phyloP scores from a whole-genome alignment of 2,329 filamentous ascomycete species.

The Xylariomycetidae sp. region DNA sequence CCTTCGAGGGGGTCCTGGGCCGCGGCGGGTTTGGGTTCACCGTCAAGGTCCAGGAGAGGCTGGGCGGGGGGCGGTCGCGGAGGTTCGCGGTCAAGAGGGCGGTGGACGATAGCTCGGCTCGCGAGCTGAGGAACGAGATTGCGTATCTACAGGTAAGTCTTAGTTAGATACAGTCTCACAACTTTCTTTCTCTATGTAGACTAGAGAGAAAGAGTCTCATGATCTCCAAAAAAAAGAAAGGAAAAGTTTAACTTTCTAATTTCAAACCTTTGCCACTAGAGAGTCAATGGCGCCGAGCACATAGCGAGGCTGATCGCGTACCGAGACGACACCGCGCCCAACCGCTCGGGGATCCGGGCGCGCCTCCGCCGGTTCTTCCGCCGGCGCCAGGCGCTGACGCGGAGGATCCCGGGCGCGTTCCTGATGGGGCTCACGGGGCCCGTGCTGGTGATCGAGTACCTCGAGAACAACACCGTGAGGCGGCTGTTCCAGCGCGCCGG shows the following conservation, averaged over 20 bases:
- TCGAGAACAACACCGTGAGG: slow-evolving; percentile 6
- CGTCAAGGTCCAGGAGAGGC: slow-evolving; percentile 1
- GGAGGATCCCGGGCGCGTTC: background rate
- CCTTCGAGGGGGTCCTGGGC: slow-evolving; percentile 3
- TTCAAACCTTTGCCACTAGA: no score
- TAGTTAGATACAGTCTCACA: background rate
- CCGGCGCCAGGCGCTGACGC: background rate
- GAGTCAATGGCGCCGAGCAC: slow-evolving; percentile 8
- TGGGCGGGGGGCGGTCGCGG: background rate
- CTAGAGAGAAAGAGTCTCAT: no score
- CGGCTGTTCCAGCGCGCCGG: background rate
- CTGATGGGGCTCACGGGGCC: slow-evolving; percentile 5
- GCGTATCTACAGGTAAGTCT: slow-evolving; percentile 5
- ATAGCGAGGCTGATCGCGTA: slow-evolving; percentile 7
- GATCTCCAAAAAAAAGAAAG: no score
- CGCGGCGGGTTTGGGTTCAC: slow-evolving; percentile 5
- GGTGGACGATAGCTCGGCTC: background rate
- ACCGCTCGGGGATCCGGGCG: no score
- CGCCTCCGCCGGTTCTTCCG: background rate
- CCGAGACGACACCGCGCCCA: background rate
- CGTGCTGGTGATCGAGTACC: slow-evolving; percentile 6
- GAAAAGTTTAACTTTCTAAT: no score
- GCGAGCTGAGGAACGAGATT: slow-evolving; percentile 5
- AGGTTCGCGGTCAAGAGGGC: slow-evolving; percentile 9
- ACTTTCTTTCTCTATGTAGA: no score